These are phyloP conservation scores for Pseudocercospora crystallina DNA, from an alignment of 2,329 filamentous ascomycete species.

Conservation along the genomic window DNA sequence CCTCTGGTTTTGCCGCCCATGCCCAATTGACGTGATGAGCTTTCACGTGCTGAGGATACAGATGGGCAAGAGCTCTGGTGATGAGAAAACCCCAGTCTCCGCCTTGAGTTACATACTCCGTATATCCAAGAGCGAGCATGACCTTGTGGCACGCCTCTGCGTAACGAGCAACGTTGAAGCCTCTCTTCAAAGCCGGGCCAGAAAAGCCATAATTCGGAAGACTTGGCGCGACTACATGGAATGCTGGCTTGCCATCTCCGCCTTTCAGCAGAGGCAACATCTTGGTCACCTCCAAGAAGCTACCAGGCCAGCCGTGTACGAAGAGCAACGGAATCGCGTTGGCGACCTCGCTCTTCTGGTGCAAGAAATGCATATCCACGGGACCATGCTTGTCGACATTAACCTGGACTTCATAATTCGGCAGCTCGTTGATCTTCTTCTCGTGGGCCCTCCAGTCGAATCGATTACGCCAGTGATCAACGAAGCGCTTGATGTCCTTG, in stretches of 20 bases:
- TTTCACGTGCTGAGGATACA: slow-evolving; percentile 56
- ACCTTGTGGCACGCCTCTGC: slow-evolving; percentile 57
- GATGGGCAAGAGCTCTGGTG: slow-evolving; percentile 59
- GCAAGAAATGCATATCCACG: slow-evolving; percentile 64
- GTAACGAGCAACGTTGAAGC: slow-evolving; percentile 51
- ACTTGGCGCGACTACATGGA: slow-evolving; percentile 65
- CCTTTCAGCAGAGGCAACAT: slow-evolving; percentile 52
- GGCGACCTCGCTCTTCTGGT: slow-evolving; percentile 52
- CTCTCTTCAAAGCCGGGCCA: slow-evolving; percentile 56
- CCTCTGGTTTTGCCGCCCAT: slow-evolving; percentile 44
- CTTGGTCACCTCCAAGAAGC: slow-evolving; percentile 65
- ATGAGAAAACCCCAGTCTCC: slow-evolving; percentile 53
- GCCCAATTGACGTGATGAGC: slow-evolving; percentile 48
- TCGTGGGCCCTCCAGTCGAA: slow-evolving; percentile 66
- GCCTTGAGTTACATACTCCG: slow-evolving; percentile 58
- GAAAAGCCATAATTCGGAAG: slow-evolving; percentile 68
- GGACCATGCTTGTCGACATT: slow-evolving; percentile 58
- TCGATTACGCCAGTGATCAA: slow-evolving; percentile 54
- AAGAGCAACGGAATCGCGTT: slow-evolving; percentile 67
- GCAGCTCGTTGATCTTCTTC: slow-evolving; percentile 57
- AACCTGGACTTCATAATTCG: slow-evolving; percentile 58
- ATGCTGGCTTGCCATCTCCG: slow-evolving; percentile 47
- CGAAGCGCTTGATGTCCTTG: slow-evolving; percentile 58
- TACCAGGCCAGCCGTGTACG: slow-evolving; percentile 67
- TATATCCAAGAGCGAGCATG: slow-evolving; percentile 62